phyloP scores from a whole-genome alignment of 108 stramenopile species.

The Mediolabrus comicus region DNA sequence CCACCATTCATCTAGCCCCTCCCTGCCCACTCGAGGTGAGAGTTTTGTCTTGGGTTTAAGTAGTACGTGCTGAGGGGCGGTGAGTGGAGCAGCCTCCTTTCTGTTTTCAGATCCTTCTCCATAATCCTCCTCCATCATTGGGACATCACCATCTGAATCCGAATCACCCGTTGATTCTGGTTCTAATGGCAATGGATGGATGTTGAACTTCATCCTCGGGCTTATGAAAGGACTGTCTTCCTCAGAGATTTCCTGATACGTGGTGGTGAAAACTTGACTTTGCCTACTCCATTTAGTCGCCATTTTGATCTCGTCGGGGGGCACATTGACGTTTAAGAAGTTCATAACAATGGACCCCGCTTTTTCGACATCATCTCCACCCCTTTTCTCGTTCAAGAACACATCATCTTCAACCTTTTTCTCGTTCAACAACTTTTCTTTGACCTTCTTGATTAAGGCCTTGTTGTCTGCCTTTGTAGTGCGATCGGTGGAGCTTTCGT shows the following conservation, averaged over 20 bases:
- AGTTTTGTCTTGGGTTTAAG: background rate
- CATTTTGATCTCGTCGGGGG: constrained; percentile 13
- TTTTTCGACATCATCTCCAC: constrained; percentile 9
- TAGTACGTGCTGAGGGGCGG: background rate
- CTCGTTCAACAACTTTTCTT: background rate
- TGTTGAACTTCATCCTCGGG: constrained; percentile 26
- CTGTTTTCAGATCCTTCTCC: background rate
- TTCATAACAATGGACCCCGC: constrained; percentile 27
- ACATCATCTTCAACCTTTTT: too few species aligned
- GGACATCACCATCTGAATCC: background rate
- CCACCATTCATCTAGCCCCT: constrained; percentile 69
- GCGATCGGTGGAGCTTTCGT: background rate
- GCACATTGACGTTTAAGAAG: constrained; percentile 12
- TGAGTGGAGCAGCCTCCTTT: background rate
- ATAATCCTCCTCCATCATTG: background rate
- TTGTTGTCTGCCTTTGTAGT: background rate
- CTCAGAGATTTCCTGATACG: background rate
- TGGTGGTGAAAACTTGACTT: background rate
- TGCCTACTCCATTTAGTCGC: constrained; percentile 26
- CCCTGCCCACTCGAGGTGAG: background rate
- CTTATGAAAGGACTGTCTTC: constrained; percentile 17
- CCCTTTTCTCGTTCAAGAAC: background rate
- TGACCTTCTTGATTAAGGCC: background rate
- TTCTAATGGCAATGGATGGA: constrained; percentile 27
- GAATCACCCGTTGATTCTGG: constrained; percentile 13